phyloP scores from a whole-genome alignment of 148 eudicot species.

The Rhododendron molle region DNA sequence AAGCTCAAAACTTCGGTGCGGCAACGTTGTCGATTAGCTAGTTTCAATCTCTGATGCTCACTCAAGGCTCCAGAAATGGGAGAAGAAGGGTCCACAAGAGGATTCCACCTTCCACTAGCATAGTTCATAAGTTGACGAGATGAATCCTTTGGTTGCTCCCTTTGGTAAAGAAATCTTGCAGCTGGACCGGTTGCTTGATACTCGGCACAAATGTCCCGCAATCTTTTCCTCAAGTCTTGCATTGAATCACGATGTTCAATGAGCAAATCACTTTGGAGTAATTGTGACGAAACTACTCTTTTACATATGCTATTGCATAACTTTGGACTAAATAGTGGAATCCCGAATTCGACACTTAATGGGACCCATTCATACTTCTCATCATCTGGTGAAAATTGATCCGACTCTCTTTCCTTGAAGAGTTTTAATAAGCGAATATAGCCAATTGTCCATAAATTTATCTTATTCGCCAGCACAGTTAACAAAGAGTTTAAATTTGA shows the following conservation, averaged over 20 bases:
- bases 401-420: slow-evolving; percentile 50
- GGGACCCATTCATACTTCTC: slow-evolving; percentile 93
- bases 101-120: slow-evolving; percentile 97
- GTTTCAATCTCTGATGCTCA: slow-evolving; percentile 57
- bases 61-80: slow-evolving; percentile 69
- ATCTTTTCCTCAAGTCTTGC: slow-evolving; percentile 70
- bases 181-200: slow-evolving; percentile 79
- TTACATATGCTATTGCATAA: slow-evolving; percentile 73
- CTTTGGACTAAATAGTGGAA: slow-evolving; percentile 90
- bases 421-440: slow-evolving; percentile 81
- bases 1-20: slow-evolving; percentile 81
- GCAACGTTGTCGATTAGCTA: slow-evolving; percentile 63
- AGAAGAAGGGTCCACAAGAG: slow-evolving; percentile 85
- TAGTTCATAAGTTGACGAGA: slow-evolving; percentile 73
- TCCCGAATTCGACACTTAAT: slow-evolving; percentile 79
- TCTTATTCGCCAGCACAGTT: slow-evolving; percentile 48
- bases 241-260: slow-evolving; percentile 78
- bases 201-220: slow-evolving; percentile 67
- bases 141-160: slow-evolving; percentile 55
- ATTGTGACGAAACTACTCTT: slow-evolving; percentile 68
- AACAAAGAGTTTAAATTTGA: slow-evolving; percentile 52
- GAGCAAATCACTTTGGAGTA: slow-evolving; percentile 72
- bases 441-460: slow-evolving; percentile 84
- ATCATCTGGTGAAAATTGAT: slow-evolving; percentile 38
- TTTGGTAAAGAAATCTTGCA: slow-evolving; percentile 73